Base-by-base conservation (phyloP, 2,329 filamentous ascomycete genomes). In the Penicillium sp. region DNA sequence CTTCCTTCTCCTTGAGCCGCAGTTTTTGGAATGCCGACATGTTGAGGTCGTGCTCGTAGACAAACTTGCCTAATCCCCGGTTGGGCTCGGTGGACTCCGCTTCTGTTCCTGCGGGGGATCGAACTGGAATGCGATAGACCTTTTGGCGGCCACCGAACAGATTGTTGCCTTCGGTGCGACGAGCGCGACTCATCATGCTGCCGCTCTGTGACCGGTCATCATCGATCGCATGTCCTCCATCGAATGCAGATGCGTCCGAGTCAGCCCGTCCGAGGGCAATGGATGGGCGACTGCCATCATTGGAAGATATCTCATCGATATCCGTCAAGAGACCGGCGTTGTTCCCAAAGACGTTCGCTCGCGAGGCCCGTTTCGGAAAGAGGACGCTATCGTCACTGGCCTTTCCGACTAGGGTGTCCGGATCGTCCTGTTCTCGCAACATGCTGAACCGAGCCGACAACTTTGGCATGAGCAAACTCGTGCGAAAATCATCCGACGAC, bases 391-490 rank as follows among this genome's bases (percentile, higher is more conserved):
- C 91, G 64, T 97, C 91, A 68, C 87, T 93, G 12, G 91, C 91
- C 69, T 97, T 96, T 49, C 91, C 91, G 29, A 96, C 79, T 66
- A 90, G 86, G 2, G 89, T 91, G 53, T 76, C 85, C 1, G 91
- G 91, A 61, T 96, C 90, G 66, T 96, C 90, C 66, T 96, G 91
- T 68, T 96, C 91, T 61, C 89, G 79, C 29, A 97, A 75, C 91
- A 97, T 97, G 58, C 91, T 97, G 68, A 98, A 98, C 5, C 93
- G 84, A 9, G 90, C 89, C 0, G 91, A 97, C 4, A 98, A 78
- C 37, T 90, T 91, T 0, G 89, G 90, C 91, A 98, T 95, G 53
- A 98, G 76, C 49, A 98, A 74, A 75, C 93, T 97, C 3, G 93
- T 98, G 48, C 93, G 83, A 69, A 98, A 97, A 63, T 97, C 85